These are phyloP conservation scores for Podosphaera aphanis DNA, from an alignment of 2,329 filamentous ascomycete genomes.

Conservation along the genomic window DNA sequence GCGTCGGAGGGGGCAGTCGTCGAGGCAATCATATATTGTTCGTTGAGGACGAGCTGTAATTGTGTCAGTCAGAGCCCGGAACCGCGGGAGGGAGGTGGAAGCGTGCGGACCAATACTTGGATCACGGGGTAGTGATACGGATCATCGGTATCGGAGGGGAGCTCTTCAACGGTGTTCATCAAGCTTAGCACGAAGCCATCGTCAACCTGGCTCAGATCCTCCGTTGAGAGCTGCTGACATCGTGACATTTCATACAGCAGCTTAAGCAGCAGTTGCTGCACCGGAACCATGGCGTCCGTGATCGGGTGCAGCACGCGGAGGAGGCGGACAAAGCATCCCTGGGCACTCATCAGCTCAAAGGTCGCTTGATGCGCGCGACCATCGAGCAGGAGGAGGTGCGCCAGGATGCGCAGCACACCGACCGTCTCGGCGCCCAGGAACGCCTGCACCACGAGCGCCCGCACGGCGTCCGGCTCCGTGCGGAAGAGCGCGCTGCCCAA, in stretches of 20 bases:
- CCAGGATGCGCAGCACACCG: slow-evolving; percentile 57
- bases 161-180: slow-evolving; percentile 66
- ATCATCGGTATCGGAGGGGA: slow-evolving; percentile 70
- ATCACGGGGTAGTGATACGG: slow-evolving; percentile 94
- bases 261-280: slow-evolving; percentile 67
- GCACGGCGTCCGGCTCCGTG: slow-evolving; percentile 61
- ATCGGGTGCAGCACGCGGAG: slow-evolving; percentile 53
- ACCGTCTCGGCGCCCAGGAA: slow-evolving; percentile 73
- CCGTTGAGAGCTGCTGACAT: slow-evolving; percentile 54
- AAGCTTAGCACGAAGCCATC: slow-evolving; percentile 69
- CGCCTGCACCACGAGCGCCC: slow-evolving; percentile 78
- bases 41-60: slow-evolving; percentile 72
- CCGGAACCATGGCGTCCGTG: slow-evolving; percentile 38
- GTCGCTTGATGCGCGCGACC: slow-evolving; percentile 54
- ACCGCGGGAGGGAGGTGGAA: not conserved
- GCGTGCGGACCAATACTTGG: slow-evolving; percentile 59
- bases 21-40: slow-evolving; percentile 81
- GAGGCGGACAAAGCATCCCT: slow-evolving; percentile 63
- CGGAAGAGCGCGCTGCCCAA: slow-evolving; percentile 53
- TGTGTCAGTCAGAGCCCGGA: slow-evolving; percentile 6
- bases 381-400: slow-evolving; percentile 68
- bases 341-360: slow-evolving; percentile 70
- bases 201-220: slow-evolving; percentile 53
- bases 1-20: slow-evolving; percentile 21
- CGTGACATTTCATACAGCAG: slow-evolving; percentile 91